These are phyloP conservation scores for Starmera amethionina DNA, from an alignment of 805 yeast species.

Conservation along the genomic window DNA sequence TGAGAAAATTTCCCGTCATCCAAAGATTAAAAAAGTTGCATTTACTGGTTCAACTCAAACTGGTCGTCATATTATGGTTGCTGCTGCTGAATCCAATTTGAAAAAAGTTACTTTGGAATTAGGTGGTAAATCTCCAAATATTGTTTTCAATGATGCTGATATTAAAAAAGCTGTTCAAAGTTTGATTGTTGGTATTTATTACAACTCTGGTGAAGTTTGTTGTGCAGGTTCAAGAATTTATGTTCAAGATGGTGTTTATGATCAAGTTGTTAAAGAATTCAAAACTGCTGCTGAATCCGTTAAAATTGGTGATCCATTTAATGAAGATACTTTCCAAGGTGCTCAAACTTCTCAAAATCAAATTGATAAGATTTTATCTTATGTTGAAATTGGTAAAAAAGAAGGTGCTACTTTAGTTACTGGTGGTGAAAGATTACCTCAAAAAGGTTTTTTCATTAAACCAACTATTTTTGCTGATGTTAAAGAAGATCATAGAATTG, in stretches of 20 bases:
- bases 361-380: slow-evolving; percentile 65
- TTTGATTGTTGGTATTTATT: slow-evolving; percentile 77
- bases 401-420: slow-evolving; percentile 76
- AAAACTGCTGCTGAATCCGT: slow-evolving; percentile 40
- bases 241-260: slow-evolving; percentile 79
- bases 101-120: slow-evolving; percentile 90
- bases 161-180: slow-evolving; percentile 64
- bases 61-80: slow-evolving; percentile 74
- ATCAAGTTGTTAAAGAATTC: slow-evolving; percentile 57
- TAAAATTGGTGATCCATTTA: slow-evolving; percentile 80
- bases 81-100: slow-evolving; percentile 71
- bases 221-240: slow-evolving; percentile 90
- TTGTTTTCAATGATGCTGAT: slow-evolving; percentile 81
- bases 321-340: slow-evolving; percentile 72
- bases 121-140: slow-evolving; percentile 94
- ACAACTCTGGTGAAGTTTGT: slow-evolving; percentile 94
- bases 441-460: slow-evolving; percentile 57
- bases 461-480: slow-evolving; percentile 75
- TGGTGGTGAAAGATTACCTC: slow-evolving; percentile 58
- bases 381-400: slow-evolving; percentile 64
- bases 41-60: slow-evolving; percentile 86
- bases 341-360: slow-evolving; percentile 84
- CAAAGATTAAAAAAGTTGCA: slow-evolving; percentile 66
- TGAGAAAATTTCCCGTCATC: slow-evolving; percentile 59
- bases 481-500: slow-evolving; percentile 55